phyloP scores from a whole-genome alignment of 2,329 filamentous ascomycete genomes.

The Arthrinium puccinioides region DNA sequence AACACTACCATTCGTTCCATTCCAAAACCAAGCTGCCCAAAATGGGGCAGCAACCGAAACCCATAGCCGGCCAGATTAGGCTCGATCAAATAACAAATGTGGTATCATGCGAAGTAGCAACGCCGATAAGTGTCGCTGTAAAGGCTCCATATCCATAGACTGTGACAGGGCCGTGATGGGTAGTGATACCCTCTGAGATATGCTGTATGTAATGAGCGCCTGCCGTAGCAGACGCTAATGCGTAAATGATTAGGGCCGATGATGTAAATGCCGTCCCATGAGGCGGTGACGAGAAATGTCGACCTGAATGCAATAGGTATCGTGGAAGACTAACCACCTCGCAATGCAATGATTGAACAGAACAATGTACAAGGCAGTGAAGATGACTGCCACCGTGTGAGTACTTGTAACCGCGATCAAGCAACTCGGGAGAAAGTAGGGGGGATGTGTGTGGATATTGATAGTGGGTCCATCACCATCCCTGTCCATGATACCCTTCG shows the following conservation, averaged over 20 bases:
- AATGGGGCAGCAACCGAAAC: background rate
- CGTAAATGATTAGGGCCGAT: conserved; percentile 2
- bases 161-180: no score
- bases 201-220: background rate
- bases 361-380: conserved; percentile 21
- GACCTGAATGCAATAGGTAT: conserved; percentile 24
- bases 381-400: conserved; percentile 12
- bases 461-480: conserved; percentile 55
- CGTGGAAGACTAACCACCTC: conserved; percentile 21
- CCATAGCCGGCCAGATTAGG: background rate
- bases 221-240: background rate
- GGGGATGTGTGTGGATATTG: conserved; percentile 8
- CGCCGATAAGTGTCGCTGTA: conserved; percentile 2
- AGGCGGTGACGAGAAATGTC: conserved; percentile 17
- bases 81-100: conserved; percentile 1
- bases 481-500: conserved; percentile 76
- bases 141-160: background rate
- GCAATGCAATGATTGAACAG: conserved; percentile 23
- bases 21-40: background rate
- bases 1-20: conserved; percentile 4
- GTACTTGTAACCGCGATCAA: conserved; percentile 6
- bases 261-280: background rate
- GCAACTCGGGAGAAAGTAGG: background rate
- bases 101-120: conserved; percentile 4
- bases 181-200: background rate